These are phyloP conservation scores for Aechmea fasciata DNA, from an alignment of 176 grass and related monocot genomes.

Conservation along the genomic window DNA sequence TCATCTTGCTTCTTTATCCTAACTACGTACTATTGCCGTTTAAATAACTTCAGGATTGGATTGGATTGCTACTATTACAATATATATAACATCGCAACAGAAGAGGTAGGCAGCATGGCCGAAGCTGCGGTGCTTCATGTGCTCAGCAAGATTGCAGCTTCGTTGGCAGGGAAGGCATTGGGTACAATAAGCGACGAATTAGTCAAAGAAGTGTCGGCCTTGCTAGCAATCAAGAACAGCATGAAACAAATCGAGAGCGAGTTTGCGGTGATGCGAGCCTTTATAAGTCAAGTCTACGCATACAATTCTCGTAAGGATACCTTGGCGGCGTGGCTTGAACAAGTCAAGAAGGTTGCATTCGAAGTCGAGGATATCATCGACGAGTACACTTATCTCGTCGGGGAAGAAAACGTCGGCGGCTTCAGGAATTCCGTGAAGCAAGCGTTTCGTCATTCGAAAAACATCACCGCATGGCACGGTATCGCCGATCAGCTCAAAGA, in stretches of 20 bases:
- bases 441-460: neutral
- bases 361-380: conserved; percentile 49
- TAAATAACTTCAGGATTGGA: too few relatives aligned
- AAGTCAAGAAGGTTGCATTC: conserved; percentile 32
- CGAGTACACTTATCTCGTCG: conserved; percentile 17
- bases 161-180: conserved; percentile 9
- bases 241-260: conserved; percentile 31
- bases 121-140: conserved; percentile 27
- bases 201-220: conserved; percentile 1
- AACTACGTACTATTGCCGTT: too few relatives aligned
- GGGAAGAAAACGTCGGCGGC: neutral
- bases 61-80: too few relatives aligned
- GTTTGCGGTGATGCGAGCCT: conserved; percentile 32
- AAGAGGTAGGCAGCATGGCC: conserved; percentile 23
- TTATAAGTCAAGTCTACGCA: conserved; percentile 20
- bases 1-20: too few relatives aligned
- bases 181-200: too few relatives aligned
- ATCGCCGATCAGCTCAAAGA: neutral
- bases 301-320: conserved; percentile 13
- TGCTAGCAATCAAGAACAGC: conserved; percentile 24
- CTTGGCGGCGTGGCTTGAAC: conserved; percentile 26
- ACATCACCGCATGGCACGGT: neutral
- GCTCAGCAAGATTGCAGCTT: conserved; percentile 33
- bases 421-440: neutral
- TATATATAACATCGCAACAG: too few relatives aligned